Evolutionary conservation across 257 asterid genomes (phyloP).

Genomic region (Lycium barbarum): DNA sequence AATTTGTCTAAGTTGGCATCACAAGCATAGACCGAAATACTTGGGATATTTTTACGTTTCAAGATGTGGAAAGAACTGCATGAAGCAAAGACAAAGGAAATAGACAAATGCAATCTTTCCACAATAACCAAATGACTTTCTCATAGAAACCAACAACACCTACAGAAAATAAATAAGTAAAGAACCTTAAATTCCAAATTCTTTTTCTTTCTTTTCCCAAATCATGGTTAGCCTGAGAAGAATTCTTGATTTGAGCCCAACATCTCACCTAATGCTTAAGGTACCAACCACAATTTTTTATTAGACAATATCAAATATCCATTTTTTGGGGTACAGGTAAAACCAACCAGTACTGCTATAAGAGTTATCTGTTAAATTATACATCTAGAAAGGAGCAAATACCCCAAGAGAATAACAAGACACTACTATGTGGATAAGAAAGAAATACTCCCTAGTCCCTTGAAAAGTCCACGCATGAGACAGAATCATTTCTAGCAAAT

Average conservation of each 20-base stretch:
- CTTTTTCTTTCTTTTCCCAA: not conserved
- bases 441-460: not conserved
- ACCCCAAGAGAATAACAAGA: constrained; percentile 1
- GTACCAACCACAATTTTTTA: not conserved
- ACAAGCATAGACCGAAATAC: not conserved
- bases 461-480: not conserved
- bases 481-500: constrained; percentile 1
- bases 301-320: not conserved
- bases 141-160: not conserved
- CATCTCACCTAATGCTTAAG: not conserved
- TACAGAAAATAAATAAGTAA: not conserved
- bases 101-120: constrained; percentile 10
- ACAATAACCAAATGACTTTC: not conserved
- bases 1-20: not conserved
- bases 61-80: not conserved
- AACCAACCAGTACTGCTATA: not conserved
- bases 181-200: constrained; percentile 11
- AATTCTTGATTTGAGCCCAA: not conserved
- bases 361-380: not conserved
- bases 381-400: not conserved
- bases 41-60: not conserved
- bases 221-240: not conserved
- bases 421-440: not conserved
- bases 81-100: not conserved
- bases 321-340: not conserved